Percentiles rank a stretch among this genome's conserved stretches.
Evolutionary conservation across 148 eudicot species (phyloP).

Genomic region (Rhododendron ferrugineum): DNA sequence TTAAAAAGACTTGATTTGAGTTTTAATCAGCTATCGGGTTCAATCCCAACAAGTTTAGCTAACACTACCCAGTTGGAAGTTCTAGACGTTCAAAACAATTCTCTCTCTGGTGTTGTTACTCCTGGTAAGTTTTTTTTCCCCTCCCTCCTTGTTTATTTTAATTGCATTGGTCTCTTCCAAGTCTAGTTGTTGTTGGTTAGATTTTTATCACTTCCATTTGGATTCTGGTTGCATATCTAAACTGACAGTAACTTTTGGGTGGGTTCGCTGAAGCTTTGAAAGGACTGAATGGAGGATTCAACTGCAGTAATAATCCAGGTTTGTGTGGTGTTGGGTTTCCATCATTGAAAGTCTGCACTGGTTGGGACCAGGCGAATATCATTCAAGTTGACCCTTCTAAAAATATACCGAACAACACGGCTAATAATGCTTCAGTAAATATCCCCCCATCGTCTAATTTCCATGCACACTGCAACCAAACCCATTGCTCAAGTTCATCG

Average conservation of each 20-base stretch:
- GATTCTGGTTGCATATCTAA: not conserved
- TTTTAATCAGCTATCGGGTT: constrained; percentile 72
- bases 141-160: not conserved
- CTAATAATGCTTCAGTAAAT: constrained; percentile 18
- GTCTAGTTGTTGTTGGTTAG: not conserved
- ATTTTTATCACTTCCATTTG: not conserved
- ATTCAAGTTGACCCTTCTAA: constrained; percentile 39
- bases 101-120: constrained; percentile 68
- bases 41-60: constrained; percentile 51
- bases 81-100: constrained; percentile 68
- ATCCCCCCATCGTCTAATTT: constrained; percentile 22
- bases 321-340: constrained; percentile 62
- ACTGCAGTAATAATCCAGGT: constrained; percentile 50
- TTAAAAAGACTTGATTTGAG: constrained; percentile 67
- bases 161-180: not conserved
- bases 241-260: not conserved
- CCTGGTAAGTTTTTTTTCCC: constrained; percentile 36
- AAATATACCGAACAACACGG: constrained; percentile 14
- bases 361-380: constrained; percentile 44
- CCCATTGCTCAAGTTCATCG: constrained; percentile 41
- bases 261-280: constrained; percentile 46
- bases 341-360: constrained; percentile 53
- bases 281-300: constrained; percentile 49
- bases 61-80: constrained; percentile 35
- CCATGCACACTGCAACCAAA: constrained; percentile 27